A percentile compares a stretch with the other conserved stretches of the same genome.
These are phyloP conservation scores for Pythium aristosporum DNA, from an alignment of 352 stramenopile species.

Conservation along the genomic window DNA sequence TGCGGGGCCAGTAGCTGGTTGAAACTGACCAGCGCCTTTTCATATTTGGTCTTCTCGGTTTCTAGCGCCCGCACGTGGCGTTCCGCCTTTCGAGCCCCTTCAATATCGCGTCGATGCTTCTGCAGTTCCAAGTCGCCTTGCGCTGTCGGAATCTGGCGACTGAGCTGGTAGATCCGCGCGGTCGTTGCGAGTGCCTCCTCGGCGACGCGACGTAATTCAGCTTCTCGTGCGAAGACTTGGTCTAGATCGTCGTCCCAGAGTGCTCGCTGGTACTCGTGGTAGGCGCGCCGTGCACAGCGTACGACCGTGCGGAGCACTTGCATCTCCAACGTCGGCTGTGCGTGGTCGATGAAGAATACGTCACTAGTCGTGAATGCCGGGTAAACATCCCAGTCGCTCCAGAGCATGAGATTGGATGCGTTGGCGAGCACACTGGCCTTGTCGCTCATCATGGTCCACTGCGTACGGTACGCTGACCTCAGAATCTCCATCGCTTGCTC, in stretches of 20 bases:
- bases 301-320: conserved; percentile 70
- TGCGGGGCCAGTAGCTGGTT: conserved; percentile 58
- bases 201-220: conserved; percentile 27
- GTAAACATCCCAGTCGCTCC: conserved; percentile 75
- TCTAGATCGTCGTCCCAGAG: conserved; percentile 75
- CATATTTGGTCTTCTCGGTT: conserved; percentile 43
- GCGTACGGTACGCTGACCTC: conserved; percentile 61
- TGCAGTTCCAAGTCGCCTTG: conserved; percentile 47
- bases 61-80: conserved; percentile 53
- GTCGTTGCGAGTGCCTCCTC: conserved; percentile 53
- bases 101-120: conserved; percentile 69
- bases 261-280: conserved; percentile 76
- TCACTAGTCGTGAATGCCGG: conserved; percentile 50
- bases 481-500: conserved; percentile 46
- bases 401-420: conserved; percentile 82
- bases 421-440: conserved; percentile 58
- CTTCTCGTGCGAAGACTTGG: conserved; percentile 37
- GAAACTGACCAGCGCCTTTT: conserved; percentile 59
- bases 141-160: conserved; percentile 38
- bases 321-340: conserved; percentile 71
- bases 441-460: conserved; percentile 55
- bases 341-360: conserved; percentile 60
- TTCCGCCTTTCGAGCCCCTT: conserved; percentile 55
- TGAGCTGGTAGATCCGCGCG: conserved; percentile 43
- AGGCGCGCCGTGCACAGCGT: conserved; percentile 56